Conservation (phyloP, 78 protist genomes). For the Creolimax fragrantissima region DNA sequence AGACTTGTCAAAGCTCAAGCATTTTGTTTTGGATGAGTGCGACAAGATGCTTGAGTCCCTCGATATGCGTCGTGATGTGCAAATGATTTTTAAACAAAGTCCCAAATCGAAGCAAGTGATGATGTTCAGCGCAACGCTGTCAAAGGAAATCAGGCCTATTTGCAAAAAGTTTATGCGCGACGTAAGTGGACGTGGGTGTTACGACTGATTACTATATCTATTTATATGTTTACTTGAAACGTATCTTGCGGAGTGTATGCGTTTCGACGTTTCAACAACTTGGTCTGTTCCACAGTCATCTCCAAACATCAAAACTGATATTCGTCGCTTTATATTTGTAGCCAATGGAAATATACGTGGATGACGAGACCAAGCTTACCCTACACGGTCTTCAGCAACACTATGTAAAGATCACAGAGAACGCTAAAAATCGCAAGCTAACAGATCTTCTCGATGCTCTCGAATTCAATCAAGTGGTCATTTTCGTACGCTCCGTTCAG, state of each 20-base stretch:
- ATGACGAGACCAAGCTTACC: slow-evolving; percentile 85
- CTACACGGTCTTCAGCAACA: slow-evolving; percentile 96
- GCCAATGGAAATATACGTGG: slow-evolving; percentile 86
- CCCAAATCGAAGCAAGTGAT: slow-evolving; percentile 94
- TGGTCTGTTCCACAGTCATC: too few relatives aligned
- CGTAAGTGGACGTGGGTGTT: not conserved
- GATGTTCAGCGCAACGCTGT: slow-evolving; percentile 99
- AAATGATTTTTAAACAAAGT: slow-evolving; percentile 77
- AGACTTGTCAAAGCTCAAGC: slow-evolving; percentile 60
- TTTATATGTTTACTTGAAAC: not conserved
- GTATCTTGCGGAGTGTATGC: not conserved
- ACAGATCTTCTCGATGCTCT: slow-evolving; percentile 89
- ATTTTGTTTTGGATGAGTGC: slow-evolving; percentile 97
- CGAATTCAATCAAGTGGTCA: slow-evolving; percentile 94
- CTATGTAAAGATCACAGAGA: slow-evolving; percentile 78
- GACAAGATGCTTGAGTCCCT: slow-evolving; percentile 76
- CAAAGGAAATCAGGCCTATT: slow-evolving; percentile 56
- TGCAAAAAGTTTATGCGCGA: slow-evolving; percentile 86
- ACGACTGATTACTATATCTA: not conserved
- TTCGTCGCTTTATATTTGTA: too few relatives aligned
- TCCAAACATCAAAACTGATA: too few relatives aligned
- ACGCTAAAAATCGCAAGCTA: slow-evolving; percentile 85
- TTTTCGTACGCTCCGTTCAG: slow-evolving; percentile 76
- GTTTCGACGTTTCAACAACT: not conserved
- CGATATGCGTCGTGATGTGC: slow-evolving; percentile 79